phyloP scores from a whole-genome alignment of 306 rosid genomes.

The Cicer cuneatum region DNA sequence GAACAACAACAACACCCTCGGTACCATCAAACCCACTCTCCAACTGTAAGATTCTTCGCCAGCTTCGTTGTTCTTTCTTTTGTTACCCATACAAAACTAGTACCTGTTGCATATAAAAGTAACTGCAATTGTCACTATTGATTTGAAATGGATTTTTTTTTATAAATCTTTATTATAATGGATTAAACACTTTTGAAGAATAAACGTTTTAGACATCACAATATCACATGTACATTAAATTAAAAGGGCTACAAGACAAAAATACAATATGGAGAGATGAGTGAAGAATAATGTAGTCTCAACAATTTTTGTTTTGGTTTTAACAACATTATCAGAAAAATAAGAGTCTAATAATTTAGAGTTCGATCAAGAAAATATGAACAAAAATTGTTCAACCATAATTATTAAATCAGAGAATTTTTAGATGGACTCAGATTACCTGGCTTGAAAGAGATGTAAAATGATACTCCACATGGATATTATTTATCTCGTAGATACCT shows the following conservation, averaged over 20 bases:
- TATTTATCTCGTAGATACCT: too few species aligned
- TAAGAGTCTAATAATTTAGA: too few species aligned
- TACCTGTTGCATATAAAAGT: constrained; percentile 19
- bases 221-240: neutral
- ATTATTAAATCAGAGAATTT: neutral
- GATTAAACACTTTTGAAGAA: neutral
- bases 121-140: neutral
- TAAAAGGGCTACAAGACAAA: neutral
- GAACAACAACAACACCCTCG: constrained; percentile 59
- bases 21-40: constrained; percentile 70
- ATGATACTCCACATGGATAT: neutral
- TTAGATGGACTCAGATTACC: constrained; percentile 26
- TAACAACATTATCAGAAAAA: too few species aligned
- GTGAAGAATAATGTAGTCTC: constrained; percentile 24
- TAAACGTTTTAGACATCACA: neutral
- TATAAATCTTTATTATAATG: neutral
- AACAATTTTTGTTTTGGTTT: too few species aligned
- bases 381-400: neutral
- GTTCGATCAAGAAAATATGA: too few species aligned
- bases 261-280: neutral
- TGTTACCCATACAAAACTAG: constrained; percentile 1
- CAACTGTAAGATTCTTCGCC: constrained; percentile 69
- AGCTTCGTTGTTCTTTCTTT: constrained; percentile 27
- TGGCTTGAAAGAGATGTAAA: constrained; percentile 30
- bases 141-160: too few species aligned